Conservation (phyloP, 2,329 filamentous ascomycete genomes). For the Colletotrichum destructivum region DNA sequence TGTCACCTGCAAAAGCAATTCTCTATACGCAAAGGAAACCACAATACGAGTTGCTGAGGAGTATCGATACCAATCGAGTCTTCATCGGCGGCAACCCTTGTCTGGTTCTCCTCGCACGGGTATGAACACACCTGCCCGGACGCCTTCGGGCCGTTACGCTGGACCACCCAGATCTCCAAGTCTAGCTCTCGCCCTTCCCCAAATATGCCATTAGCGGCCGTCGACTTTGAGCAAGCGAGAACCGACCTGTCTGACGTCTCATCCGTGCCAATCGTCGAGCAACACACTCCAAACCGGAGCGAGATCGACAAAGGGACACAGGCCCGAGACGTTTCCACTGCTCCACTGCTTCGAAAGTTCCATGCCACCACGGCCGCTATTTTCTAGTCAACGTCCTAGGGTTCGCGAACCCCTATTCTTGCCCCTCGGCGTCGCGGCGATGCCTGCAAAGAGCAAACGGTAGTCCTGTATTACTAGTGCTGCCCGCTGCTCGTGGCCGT, state of each 20-base stretch:
- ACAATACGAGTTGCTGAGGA: slow-evolving; percentile 10
- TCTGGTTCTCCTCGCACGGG: slow-evolving; percentile 19
- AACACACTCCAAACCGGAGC: slow-evolving; percentile 17
- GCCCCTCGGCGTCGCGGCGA: slow-evolving; percentile 24
- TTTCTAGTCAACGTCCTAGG: slow-evolving; percentile 27
- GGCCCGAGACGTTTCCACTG: slow-evolving; percentile 22
- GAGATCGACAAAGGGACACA: slow-evolving; percentile 36
- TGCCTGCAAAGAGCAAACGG: slow-evolving; percentile 1
- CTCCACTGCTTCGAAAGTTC: slow-evolving; percentile 42
- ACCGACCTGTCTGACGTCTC: slow-evolving; percentile 15
- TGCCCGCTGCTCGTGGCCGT: not conserved
- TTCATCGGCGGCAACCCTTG: slow-evolving; percentile 4
- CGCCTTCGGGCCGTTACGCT: slow-evolving; percentile 38
- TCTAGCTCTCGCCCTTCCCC: slow-evolving; percentile 29
- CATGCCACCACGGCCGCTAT: slow-evolving; percentile 13
- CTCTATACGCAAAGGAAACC: slow-evolving; percentile 17
- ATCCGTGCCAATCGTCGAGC: slow-evolving; percentile 4
- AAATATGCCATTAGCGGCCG: slow-evolving; percentile 25
- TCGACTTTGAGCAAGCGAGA: slow-evolving; percentile 23
- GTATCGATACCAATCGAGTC: slow-evolving; percentile 10
- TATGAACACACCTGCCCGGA: slow-evolving; percentile 25
- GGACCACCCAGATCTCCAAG: slow-evolving; percentile 37
- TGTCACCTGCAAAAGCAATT: slow-evolving; percentile 15
- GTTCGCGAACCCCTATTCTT: slow-evolving; percentile 37
- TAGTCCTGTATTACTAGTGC: not conserved